Conservation (phyloP, 768 basidiomycete species). For the Rickenella mellea region DNA sequence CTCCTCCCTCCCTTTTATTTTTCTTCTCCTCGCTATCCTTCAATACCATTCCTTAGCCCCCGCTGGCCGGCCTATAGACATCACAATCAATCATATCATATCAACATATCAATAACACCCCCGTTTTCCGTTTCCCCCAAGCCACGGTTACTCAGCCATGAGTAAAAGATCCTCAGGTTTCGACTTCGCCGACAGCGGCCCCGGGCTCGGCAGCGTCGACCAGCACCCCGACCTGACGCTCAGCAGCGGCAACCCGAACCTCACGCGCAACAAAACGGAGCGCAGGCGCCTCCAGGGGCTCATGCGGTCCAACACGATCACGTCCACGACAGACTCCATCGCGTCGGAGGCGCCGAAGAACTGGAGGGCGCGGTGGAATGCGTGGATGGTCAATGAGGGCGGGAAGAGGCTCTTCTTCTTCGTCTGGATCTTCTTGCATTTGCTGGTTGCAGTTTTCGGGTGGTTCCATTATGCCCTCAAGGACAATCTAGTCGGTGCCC, state of each 20-base stretch:
- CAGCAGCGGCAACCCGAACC: slow-evolving; percentile 21
- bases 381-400: slow-evolving; percentile 97
- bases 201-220: slow-evolving; percentile 30
- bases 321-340: slow-evolving; percentile 15
- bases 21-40: slow-evolving; percentile 10
- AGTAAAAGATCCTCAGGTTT: slow-evolving; percentile 47
- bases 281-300: slow-evolving; percentile 76
- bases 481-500: slow-evolving; percentile 64
- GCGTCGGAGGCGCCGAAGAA: slow-evolving; percentile 28
- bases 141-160: background rate
- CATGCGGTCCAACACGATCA: slow-evolving; percentile 46
- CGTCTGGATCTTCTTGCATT: slow-evolving; percentile 73
- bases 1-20: slow-evolving; percentile 3
- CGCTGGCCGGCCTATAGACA: background rate
- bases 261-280: slow-evolving; percentile 84
- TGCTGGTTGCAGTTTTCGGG: slow-evolving; percentile 69
- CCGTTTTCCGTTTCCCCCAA: background rate
- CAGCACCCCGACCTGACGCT: slow-evolving; percentile 41
- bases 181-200: slow-evolving; percentile 52
- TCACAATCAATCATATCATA: too few relatives aligned
- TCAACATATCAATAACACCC: too few relatives aligned
- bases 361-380: slow-evolving; percentile 36
- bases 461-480: slow-evolving; percentile 69
- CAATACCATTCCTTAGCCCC: background rate
- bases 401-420: slow-evolving; percentile 70